Evolutionary conservation across 2,329 filamentous ascomycete genomes (phyloP).

Genomic region (Claviceps sp.): DNA sequence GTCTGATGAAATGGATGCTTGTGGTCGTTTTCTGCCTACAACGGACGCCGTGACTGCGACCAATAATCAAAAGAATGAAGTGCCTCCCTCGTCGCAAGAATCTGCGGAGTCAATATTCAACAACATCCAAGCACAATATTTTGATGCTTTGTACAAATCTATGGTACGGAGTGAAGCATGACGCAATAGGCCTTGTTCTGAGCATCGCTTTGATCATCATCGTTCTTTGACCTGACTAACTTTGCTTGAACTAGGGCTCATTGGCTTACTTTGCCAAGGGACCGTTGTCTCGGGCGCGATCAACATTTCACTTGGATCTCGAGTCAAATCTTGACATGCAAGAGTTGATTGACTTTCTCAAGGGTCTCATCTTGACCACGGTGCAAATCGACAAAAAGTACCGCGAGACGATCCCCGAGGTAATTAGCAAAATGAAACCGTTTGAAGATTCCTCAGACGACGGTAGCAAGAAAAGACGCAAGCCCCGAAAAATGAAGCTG

Average conservation of each 20-base stretch:
- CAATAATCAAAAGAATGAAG: background rate
- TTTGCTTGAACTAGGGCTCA: constrained; percentile 41
- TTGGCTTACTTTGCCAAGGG: constrained; percentile 77
- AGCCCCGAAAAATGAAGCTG: constrained; percentile 50
- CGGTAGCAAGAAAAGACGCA: constrained; percentile 32
- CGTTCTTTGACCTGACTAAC: constrained; percentile 9
- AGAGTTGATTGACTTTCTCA: constrained; percentile 56
- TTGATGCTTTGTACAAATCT: constrained; percentile 48
- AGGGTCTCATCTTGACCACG: constrained; percentile 51
- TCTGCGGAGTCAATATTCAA: constrained; percentile 42
- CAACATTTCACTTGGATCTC: constrained; percentile 51
- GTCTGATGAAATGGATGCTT: background rate
- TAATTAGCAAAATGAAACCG: constrained; percentile 44
- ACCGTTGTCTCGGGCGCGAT: constrained; percentile 60
- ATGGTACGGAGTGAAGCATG: constrained; percentile 37
- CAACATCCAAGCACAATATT: constrained; percentile 44
- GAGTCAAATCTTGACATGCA: constrained; percentile 46
- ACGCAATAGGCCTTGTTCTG: too few species aligned
- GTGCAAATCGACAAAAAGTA: constrained; percentile 68
- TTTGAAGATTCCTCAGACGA: constrained; percentile 42
- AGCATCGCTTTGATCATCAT: background rate
- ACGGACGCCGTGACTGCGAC: background rate
- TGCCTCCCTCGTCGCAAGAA: constrained; percentile 17
- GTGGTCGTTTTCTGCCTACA: background rate
- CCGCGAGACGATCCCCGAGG: constrained; percentile 51